A percentile compares a stretch with the other conserved stretches of the same genome.
phyloP scores from a whole-genome alignment of 352 stramenopile genomes.

The Globisporangium spiculum region DNA sequence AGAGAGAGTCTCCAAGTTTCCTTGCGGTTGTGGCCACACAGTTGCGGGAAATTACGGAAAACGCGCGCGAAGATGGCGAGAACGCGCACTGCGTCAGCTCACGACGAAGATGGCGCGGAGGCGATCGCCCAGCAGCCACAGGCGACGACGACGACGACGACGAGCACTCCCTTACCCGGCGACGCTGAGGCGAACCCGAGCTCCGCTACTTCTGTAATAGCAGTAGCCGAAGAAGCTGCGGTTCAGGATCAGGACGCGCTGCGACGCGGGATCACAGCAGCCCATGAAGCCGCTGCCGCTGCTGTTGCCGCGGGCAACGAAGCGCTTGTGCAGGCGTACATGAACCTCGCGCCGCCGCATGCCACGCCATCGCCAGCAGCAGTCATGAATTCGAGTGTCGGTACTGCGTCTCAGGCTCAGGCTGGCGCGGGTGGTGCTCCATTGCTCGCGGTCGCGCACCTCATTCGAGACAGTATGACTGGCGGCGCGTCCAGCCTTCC shows the following conservation, averaged over 20 bases:
- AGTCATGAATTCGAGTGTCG: background rate
- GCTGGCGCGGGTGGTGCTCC: background rate
- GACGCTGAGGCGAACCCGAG: background rate
- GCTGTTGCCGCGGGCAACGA: constrained; percentile 13
- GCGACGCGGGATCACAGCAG: constrained; percentile 6
- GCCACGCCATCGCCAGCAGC: background rate
- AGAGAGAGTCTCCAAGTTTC: background rate
- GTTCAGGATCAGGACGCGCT: constrained; percentile 3
- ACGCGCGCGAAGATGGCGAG: constrained; percentile 11
- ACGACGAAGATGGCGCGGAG: constrained; percentile 4
- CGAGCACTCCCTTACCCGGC: background rate
- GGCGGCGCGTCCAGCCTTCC: background rate
- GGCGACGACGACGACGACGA: background rate
- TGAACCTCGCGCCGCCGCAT: constrained; percentile 12
- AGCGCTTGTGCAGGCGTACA: constrained; percentile 21
- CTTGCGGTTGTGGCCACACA: constrained; percentile 18
- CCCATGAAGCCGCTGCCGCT: constrained; percentile 11
- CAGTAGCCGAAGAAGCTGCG: background rate
- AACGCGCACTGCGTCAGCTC: background rate
- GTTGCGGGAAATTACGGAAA: constrained; percentile 18
- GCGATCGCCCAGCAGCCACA: background rate
- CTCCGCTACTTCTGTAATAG: background rate
- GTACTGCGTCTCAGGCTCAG: background rate
- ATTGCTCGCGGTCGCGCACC: constrained; percentile 4
- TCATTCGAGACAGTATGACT: constrained; percentile 9